phyloP scores from a whole-genome alignment of 1,139 yeast species.

The Geotrichum citri-aurantii region DNA sequence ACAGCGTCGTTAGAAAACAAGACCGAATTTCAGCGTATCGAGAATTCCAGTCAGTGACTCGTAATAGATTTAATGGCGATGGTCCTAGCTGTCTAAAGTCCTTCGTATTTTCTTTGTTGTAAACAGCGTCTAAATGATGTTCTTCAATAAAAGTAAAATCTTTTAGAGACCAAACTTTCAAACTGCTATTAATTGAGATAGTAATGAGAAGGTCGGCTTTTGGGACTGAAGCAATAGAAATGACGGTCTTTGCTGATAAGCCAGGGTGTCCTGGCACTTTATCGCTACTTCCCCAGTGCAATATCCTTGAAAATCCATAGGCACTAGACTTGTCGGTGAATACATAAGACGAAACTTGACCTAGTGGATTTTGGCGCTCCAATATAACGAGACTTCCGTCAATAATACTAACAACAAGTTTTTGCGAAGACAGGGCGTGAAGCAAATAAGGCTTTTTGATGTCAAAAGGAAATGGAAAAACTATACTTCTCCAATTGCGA shows the following conservation, averaged over 20 bases:
- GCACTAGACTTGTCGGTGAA: constrained; percentile 26
- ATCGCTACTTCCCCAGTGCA: constrained; percentile 25
- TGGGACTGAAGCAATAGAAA: constrained; percentile 25
- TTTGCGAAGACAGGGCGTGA: constrained; percentile 42
- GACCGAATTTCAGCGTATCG: background rate
- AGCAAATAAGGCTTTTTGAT: constrained; percentile 56
- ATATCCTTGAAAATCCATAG: constrained; percentile 20
- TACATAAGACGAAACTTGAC: constrained; percentile 19
- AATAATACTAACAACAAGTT: constrained; percentile 51
- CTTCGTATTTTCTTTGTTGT: background rate
- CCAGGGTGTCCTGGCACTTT: constrained; percentile 33
- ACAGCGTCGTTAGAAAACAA: background rate
- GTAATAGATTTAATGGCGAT: constrained; percentile 13
- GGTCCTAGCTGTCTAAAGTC: constrained; percentile 8
- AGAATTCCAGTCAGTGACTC: background rate
- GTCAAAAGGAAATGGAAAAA: constrained; percentile 64
- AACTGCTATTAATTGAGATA: constrained; percentile 28
- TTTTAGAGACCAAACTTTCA: constrained; percentile 32
- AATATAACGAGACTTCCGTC: constrained; percentile 60
- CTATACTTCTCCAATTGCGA: constrained; percentile 29
- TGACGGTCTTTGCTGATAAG: constrained; percentile 27
- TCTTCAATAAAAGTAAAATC: constrained; percentile 19
- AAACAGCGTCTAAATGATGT: constrained; percentile 4
- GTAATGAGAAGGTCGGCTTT: constrained; percentile 23
- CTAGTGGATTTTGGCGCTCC: constrained; percentile 39